A percentile compares a stretch with the other conserved stretches of the same genome.
Evolutionary conservation across 306 rosid species (phyloP).

Genomic region (Crotalaria pallida): DNA sequence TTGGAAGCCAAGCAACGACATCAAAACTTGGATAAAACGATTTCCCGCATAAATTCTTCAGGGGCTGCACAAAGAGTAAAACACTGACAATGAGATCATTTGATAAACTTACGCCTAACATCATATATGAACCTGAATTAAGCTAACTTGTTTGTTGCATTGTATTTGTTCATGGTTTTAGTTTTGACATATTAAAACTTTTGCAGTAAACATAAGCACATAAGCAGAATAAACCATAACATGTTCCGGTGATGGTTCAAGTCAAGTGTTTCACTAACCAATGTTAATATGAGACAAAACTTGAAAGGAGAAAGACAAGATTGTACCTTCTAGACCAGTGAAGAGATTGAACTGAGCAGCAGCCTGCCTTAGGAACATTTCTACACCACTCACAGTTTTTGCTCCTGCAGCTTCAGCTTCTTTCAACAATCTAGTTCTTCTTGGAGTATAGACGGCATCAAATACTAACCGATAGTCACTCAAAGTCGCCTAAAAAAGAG

Average conservation of each 20-base stretch:
- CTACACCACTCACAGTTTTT: slow-evolving; percentile 37
- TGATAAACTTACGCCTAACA: not conserved
- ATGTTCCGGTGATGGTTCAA: not conserved
- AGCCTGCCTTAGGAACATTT: slow-evolving; percentile 51
- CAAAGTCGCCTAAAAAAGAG: slow-evolving; percentile 32
- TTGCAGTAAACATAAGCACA: not conserved
- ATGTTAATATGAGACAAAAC: not conserved
- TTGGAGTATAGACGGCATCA: slow-evolving; percentile 41
- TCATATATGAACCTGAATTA: not conserved
- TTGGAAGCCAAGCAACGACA: not conserved
- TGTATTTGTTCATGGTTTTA: not conserved
- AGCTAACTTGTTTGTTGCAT: not conserved
- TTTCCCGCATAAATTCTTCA: slow-evolving; percentile 36
- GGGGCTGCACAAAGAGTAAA: slow-evolving; percentile 39
- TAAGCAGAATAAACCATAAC: not conserved
- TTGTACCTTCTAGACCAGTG: slow-evolving; percentile 21
- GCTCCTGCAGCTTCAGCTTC: slow-evolving; percentile 48
- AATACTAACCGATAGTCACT: slow-evolving; percentile 36
- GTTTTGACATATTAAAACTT: not conserved
- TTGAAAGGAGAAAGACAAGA: not conserved
- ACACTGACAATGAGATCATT: not conserved
- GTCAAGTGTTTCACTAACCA: not conserved
- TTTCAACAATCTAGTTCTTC: slow-evolving; percentile 39
- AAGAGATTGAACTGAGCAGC: slow-evolving; percentile 43
- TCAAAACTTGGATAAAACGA: slow-evolving; percentile 39